A percentile compares a stretch with the other conserved stretches of the same genome.
Conservation (phyloP, 805 yeast species). For the Saccharomycopsis sp. region DNA sequence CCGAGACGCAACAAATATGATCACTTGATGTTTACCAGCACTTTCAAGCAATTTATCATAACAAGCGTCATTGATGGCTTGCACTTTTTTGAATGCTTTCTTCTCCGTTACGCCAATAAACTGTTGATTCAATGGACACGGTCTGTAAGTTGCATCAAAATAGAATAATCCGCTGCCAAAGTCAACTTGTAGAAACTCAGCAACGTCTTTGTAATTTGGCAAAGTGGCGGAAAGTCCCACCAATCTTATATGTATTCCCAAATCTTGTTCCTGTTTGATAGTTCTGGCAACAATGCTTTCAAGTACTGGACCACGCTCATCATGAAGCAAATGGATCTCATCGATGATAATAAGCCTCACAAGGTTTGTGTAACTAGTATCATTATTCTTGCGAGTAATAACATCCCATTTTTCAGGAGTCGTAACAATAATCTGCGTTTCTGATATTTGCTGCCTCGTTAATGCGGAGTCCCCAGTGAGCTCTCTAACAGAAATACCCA, state of each 20-base stretch:
- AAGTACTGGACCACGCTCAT: slow-evolving; percentile 90
- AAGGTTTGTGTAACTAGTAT: slow-evolving; percentile 52
- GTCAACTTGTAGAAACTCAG: slow-evolving; percentile 66
- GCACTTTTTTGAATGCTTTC: slow-evolving; percentile 65
- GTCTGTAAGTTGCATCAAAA: slow-evolving; percentile 79
- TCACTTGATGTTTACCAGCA: slow-evolving; percentile 65
- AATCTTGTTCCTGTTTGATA: slow-evolving; percentile 38
- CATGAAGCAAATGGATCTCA: slow-evolving; percentile 89
- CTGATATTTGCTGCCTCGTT: slow-evolving; percentile 64
- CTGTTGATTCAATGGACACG: slow-evolving; percentile 87
- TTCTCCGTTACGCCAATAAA: slow-evolving; percentile 84
- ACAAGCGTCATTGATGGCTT: slow-evolving; percentile 88
- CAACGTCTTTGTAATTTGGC: slow-evolving; percentile 85
- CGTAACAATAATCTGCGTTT: slow-evolving; percentile 79
- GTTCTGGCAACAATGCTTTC: slow-evolving; percentile 83
- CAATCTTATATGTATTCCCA: slow-evolving; percentile 51
- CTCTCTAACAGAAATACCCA: slow-evolving; percentile 72
- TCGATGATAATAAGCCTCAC: slow-evolving; percentile 77
- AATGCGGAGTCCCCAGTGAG: slow-evolving; percentile 85
- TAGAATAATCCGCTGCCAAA: slow-evolving; percentile 56
- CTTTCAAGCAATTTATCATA: slow-evolving; percentile 68
- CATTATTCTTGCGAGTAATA: slow-evolving; percentile 74
- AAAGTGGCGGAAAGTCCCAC: slow-evolving; percentile 90
- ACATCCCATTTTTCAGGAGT: slow-evolving; percentile 99
- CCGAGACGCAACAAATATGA: slow-evolving; percentile 89